phyloP scores from a whole-genome alignment of 257 asterid species.

The Rubia yunnanensis region DNA sequence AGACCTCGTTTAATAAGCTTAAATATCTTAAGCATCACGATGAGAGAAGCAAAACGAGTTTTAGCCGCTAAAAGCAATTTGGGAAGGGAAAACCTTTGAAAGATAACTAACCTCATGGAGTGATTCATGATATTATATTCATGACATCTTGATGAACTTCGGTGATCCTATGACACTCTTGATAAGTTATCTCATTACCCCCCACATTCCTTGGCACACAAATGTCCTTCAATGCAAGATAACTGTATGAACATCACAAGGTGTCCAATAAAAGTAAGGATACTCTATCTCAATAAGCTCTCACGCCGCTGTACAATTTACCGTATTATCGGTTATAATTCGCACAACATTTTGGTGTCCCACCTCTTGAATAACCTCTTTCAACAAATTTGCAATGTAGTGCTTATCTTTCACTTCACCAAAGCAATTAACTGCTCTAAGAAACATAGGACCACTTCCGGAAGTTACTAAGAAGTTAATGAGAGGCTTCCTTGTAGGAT shows the following conservation, averaged over 20 bases:
- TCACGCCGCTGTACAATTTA: slow-evolving; percentile 6
- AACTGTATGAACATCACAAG: slow-evolving; percentile 14
- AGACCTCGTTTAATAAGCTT: not conserved
- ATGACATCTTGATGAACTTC: not conserved
- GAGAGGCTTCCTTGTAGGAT: too few relatives aligned
- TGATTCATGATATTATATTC: too few relatives aligned
- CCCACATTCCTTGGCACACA: not conserved
- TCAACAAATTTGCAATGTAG: not conserved
- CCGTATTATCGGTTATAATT: slow-evolving; percentile 7
- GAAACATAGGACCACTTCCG: too few relatives aligned
- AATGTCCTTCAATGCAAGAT: slow-evolving; percentile 12
- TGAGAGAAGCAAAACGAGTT: too few relatives aligned
- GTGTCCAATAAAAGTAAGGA: slow-evolving; percentile 7
- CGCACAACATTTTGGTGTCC: slow-evolving; percentile 1
- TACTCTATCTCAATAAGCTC: not conserved
- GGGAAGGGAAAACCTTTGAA: too few relatives aligned
- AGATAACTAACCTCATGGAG: too few relatives aligned
- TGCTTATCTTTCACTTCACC: too few relatives aligned
- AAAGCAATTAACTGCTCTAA: too few relatives aligned
- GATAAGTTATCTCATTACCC: slow-evolving; percentile 4
- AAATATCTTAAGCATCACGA: slow-evolving; percentile 6
- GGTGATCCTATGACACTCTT: slow-evolving; percentile 2
- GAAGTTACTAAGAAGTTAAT: too few relatives aligned
- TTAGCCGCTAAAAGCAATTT: too few relatives aligned
- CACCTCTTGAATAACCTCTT: not conserved